Evolutionary conservation across 192 early-diverging fungal genomes (phyloP).

Genomic region (Dissophora globulifera): DNA sequence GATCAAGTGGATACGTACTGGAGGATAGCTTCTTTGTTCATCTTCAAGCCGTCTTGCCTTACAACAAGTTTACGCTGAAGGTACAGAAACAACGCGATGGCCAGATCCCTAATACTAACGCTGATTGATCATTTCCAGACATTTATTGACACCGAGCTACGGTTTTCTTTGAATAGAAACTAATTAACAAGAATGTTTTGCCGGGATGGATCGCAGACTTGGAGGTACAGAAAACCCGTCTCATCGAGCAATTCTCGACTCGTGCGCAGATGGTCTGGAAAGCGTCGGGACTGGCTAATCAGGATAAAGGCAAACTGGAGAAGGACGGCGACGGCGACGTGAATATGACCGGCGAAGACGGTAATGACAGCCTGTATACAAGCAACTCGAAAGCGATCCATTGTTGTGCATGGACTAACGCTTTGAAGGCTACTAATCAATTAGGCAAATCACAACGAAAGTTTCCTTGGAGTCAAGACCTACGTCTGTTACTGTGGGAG

Average conservation of each 20-base stretch:
- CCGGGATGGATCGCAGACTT: constrained; percentile 35
- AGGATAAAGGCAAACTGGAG: neutral
- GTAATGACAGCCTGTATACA: constrained; percentile 15
- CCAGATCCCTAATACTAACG: no score
- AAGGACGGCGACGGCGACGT: constrained; percentile 36
- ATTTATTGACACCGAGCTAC: neutral
- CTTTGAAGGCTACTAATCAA: neutral
- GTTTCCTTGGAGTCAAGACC: constrained; percentile 49
- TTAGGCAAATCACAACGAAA: constrained; percentile 18
- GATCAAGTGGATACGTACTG: constrained; percentile 48
- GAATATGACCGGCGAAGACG: constrained; percentile 28
- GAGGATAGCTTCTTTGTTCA: constrained; percentile 58
- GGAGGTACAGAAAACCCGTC: constrained; percentile 8
- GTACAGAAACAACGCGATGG: constrained; percentile 21
- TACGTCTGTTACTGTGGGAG: constrained; percentile 42
- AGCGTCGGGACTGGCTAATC: constrained; percentile 7
- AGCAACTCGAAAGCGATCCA: no score
- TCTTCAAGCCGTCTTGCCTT: constrained; percentile 59
- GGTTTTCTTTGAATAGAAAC: constrained; percentile 8
- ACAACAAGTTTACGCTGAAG: constrained; percentile 63
- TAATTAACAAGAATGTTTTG: constrained; percentile 35
- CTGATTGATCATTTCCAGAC: neutral
- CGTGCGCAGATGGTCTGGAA: constrained; percentile 19
- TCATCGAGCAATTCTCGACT: constrained; percentile 14
- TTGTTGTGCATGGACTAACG: no score